Conservation (phyloP, 2,329 filamentous ascomycete genomes). For the Apiospora kogelbergensis region DNA sequence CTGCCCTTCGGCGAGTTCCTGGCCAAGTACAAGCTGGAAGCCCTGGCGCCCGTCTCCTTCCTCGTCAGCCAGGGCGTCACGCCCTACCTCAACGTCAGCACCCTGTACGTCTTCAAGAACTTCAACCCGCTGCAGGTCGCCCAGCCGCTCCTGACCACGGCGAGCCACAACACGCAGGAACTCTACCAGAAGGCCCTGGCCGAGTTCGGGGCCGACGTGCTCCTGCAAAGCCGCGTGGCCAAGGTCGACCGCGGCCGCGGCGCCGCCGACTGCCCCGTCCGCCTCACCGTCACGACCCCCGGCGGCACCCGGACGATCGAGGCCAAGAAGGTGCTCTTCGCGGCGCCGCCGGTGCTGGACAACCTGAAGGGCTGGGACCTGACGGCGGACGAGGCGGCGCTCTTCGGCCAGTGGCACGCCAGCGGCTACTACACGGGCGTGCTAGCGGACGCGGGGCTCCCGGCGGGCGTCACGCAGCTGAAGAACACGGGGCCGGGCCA, state of each 20-base stretch:
- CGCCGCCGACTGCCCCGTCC: neutral
- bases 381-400: neutral
- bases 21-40: neutral
- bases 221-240: neutral
- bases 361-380: neutral
- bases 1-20: slow-evolving; percentile 4
- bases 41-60: neutral
- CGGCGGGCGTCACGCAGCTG: neutral
- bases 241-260: neutral
- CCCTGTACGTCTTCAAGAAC: slow-evolving; percentile 1
- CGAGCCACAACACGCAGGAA: neutral
- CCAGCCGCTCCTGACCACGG: neutral
- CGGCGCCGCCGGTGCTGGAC: neutral
- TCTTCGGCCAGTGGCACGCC: neutral
- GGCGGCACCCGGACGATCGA: neutral
- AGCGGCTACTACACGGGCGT: neutral
- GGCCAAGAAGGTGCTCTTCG: neutral
- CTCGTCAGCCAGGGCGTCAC: neutral
- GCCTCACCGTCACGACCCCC: neutral
- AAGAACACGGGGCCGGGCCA: neutral
- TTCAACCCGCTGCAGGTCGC: neutral
- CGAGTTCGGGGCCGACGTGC: neutral
- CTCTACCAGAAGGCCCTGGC: neutral
- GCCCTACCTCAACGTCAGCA: neutral
- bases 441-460: neutral